phyloP scores from a whole-genome alignment of 2,329 filamentous ascomycete species.

The Bertia moriformis region DNA sequence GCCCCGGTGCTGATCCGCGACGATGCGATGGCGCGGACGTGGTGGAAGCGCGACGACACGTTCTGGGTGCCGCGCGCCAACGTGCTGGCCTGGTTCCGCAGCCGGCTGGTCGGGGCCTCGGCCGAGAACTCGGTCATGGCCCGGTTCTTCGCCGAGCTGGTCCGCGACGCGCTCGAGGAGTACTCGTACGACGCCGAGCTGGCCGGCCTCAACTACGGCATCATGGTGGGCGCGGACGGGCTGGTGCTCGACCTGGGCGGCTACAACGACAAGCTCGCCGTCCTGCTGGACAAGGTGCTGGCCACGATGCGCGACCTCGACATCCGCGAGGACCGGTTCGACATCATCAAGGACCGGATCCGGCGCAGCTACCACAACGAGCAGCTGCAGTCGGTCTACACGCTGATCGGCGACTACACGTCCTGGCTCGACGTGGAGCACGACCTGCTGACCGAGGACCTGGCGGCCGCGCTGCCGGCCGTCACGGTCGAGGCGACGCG shows the following conservation, averaged over 20 bases:
- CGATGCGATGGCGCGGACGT: constrained; percentile 65
- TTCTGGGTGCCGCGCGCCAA: constrained; percentile 98
- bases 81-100: constrained; percentile 66
- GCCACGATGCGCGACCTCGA: constrained; percentile 71
- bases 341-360: constrained; percentile 77
- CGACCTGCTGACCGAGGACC: constrained; percentile 64
- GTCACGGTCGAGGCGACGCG: constrained; percentile 64
- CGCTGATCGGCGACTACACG: constrained; percentile 72
- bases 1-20: constrained; percentile 73
- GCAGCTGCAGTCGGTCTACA: constrained; percentile 76
- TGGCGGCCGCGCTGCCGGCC: too few relatives aligned
- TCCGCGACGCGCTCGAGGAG: constrained; percentile 76
- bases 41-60: constrained; percentile 97
- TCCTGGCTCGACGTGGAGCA: constrained; percentile 69
- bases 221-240: constrained; percentile 59
- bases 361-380: constrained; percentile 69
- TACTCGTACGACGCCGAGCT: constrained; percentile 94
- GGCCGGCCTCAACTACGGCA: constrained; percentile 70
- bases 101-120: constrained; percentile 64
- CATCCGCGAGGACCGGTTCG: constrained; percentile 74
- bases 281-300: constrained; percentile 79
- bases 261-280: constrained; percentile 91
- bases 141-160: constrained; percentile 68
- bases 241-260: constrained; percentile 69
- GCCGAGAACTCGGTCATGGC: constrained; percentile 67